Percentiles rank a stretch among this genome's conserved stretches.
phyloP scores from a whole-genome alignment of 495 filamentous ascomycete genomes.

The Hypoxylon cercidicola region DNA sequence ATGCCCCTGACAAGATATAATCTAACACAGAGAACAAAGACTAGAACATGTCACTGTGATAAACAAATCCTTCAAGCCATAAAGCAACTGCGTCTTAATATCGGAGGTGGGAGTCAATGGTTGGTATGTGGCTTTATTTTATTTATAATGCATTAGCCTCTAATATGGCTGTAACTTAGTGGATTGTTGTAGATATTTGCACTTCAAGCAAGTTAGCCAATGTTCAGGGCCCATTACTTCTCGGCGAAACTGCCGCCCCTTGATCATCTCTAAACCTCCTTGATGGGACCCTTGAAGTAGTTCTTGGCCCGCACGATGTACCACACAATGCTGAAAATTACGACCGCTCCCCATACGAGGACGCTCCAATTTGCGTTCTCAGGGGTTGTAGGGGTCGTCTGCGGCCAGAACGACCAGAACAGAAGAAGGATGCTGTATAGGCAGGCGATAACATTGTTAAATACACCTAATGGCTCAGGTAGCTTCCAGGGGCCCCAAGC shows the following conservation, averaged over 20 bases:
- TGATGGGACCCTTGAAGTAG: slow-evolving; percentile 58
- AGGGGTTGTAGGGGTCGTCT: slow-evolving; percentile 44
- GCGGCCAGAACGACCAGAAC: slow-evolving; percentile 66
- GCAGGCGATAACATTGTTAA: slow-evolving; percentile 58
- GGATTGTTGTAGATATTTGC: too few relatives aligned
- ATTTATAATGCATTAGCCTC: background rate
- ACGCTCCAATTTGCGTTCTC: slow-evolving; percentile 60
- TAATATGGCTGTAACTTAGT: too few relatives aligned
- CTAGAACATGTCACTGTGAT: too few relatives aligned
- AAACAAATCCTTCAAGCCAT: too few relatives aligned
- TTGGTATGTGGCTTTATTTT: background rate
- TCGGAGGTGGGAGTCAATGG: too few relatives aligned
- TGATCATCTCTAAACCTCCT: slow-evolving; percentile 45
- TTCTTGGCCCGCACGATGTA: slow-evolving; percentile 57
- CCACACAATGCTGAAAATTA: slow-evolving; percentile 59
- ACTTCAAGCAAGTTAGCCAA: background rate
- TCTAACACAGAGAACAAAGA: too few relatives aligned
- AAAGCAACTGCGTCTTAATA: too few relatives aligned
- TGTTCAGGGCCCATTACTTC: background rate
- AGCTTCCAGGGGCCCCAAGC: slow-evolving; percentile 63
- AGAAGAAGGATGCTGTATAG: slow-evolving; percentile 58
- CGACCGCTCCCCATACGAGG: slow-evolving; percentile 53
- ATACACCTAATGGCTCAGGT: slow-evolving; percentile 55
- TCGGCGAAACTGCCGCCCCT: background rate
- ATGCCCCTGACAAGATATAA: too few relatives aligned